Evolutionary conservation across 164 flowering plant genomes (phyloP).

Genomic region (Sextonia rubra): DNA sequence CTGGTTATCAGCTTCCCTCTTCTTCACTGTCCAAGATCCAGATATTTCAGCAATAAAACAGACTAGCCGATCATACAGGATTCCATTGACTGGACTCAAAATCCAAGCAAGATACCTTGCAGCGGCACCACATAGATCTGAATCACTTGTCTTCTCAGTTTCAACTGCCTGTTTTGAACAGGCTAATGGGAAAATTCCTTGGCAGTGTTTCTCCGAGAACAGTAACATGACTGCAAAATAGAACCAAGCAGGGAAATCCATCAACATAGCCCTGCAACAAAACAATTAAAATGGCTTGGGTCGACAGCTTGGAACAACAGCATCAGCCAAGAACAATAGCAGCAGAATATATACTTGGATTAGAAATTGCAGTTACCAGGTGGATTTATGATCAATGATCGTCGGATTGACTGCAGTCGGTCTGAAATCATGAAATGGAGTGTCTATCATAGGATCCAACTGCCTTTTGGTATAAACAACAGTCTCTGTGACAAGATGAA

Average conservation of each 20-base stretch:
- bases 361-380: conserved; percentile 44
- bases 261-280: conserved; percentile 59
- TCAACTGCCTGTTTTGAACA: conserved; percentile 7
- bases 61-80: conserved; percentile 30
- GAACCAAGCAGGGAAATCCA: conserved; percentile 77
- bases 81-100: conserved; percentile 43
- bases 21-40: conserved; percentile 32
- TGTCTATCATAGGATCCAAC: background rate
- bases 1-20: background rate
- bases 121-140: conserved; percentile 23
- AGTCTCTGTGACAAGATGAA: conserved; percentile 20
- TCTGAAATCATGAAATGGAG: conserved; percentile 5
- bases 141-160: conserved; percentile 14
- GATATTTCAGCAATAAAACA: conserved; percentile 37
- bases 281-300: conserved; percentile 12
- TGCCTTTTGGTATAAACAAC: conserved; percentile 15
- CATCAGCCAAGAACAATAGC: conserved; percentile 2
- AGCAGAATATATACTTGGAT: background rate
- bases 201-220: conserved; percentile 27
- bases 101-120: conserved; percentile 71
- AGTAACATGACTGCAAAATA: conserved; percentile 51
- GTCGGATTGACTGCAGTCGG: conserved; percentile 19
- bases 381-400: conserved; percentile 43
- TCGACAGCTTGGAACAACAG: conserved; percentile 7
- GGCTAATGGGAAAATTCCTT: conserved; percentile 15